phyloP scores from a whole-genome alignment of 768 basidiomycete genomes.

The Mycena galericulata region DNA sequence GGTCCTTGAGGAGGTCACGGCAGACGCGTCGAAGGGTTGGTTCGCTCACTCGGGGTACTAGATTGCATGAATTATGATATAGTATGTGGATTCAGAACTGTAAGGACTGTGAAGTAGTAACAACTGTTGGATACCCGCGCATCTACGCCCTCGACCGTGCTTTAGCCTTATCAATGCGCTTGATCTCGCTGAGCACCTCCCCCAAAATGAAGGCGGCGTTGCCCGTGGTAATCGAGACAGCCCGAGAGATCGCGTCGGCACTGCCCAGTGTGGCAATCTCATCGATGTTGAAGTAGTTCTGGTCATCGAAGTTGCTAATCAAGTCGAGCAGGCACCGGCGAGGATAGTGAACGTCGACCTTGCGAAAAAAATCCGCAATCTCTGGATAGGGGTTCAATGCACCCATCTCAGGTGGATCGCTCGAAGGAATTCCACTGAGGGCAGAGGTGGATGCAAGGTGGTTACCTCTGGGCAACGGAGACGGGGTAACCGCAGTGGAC shows the following conservation, averaged over 20 bases:
- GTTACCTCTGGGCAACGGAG: neutral
- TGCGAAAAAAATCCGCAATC: neutral
- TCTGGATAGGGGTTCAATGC: constrained; percentile 7
- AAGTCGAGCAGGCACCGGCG: neutral
- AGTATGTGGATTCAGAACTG: neutral
- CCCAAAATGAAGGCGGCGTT: no score
- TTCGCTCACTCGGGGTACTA: constrained; percentile 20
- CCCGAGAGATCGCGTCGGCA: constrained; percentile 1
- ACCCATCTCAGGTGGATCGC: constrained; percentile 3
- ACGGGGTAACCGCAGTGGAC: neutral
- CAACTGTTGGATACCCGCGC: neutral
- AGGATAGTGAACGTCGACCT: neutral
- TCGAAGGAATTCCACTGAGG: constrained; percentile 2
- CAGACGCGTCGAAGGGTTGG: constrained; percentile 4
- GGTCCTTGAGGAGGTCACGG: constrained; percentile 7
- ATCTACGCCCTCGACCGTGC: neutral
- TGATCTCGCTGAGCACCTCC: constrained; percentile 1
- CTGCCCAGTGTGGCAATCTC: constrained; percentile 3
- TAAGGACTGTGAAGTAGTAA: neutral
- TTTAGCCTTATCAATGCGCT: neutral
- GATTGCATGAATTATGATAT: neutral
- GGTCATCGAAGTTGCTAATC: neutral
- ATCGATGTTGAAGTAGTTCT: constrained; percentile 15
- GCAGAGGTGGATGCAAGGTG: neutral
- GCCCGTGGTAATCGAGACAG: constrained; percentile 4